Percentiles rank a stretch among this genome's conserved stretches.
These are phyloP conservation scores for Chrysanthemum makinoi DNA, from an alignment of 129 eudicot species.

Conservation along the genomic window DNA sequence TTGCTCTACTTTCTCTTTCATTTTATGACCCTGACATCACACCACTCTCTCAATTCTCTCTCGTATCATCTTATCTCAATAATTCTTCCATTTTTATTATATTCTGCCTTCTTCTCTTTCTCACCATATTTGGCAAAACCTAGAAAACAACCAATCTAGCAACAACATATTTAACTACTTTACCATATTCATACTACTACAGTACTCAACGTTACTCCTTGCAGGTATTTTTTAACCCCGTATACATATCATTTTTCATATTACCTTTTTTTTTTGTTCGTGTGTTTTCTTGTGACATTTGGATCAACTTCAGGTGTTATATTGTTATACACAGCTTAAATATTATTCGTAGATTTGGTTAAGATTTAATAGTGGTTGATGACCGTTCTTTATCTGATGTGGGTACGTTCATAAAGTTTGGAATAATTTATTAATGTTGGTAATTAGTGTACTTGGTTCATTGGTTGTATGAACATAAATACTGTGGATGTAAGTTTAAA, in stretches of 20 bases:
- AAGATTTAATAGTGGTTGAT: neutral
- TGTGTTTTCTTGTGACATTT: neutral
- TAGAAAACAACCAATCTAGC: constrained; percentile 19
- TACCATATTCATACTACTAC: constrained; percentile 11
- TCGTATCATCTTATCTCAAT: constrained; percentile 34
- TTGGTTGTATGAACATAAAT: neutral
- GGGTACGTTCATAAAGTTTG: neutral
- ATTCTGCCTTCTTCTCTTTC: constrained; percentile 23
- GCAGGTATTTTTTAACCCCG: too few relatives aligned
- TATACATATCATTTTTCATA: neutral
- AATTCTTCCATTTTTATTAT: constrained; percentile 15
- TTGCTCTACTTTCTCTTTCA: constrained; percentile 29
- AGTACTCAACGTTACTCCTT: constrained; percentile 11
- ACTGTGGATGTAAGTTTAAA: neutral
- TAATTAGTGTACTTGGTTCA: too few relatives aligned
- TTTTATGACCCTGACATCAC: constrained; percentile 24
- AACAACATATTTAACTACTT: constrained; percentile 9
- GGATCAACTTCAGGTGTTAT: neutral
- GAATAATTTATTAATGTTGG: neutral
- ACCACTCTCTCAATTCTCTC: constrained; percentile 23
- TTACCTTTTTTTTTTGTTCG: neutral
- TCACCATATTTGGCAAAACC: constrained; percentile 37
- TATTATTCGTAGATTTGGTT: neutral
- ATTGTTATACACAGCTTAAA: neutral
- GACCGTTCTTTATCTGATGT: neutral